Percentiles rank a stretch among this genome's conserved stretches.
phyloP scores from a whole-genome alignment of 1,284 basidiomycete genomes.

The Leccinum variabile region DNA sequence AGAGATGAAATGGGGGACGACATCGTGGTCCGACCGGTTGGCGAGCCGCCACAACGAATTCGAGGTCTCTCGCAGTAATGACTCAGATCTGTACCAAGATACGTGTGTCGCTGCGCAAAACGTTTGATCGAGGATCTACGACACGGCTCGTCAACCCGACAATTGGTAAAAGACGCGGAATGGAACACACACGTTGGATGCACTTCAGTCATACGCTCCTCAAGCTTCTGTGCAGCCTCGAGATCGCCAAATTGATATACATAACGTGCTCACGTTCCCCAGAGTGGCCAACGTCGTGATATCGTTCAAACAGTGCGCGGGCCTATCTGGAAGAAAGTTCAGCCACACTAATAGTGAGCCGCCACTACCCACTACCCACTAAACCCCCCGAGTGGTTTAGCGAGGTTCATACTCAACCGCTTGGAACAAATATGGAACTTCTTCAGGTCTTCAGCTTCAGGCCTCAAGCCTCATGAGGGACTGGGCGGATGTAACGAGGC shows the following conservation, averaged over 20 bases:
- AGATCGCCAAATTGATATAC: slow-evolving; percentile 95
- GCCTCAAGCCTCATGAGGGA: too few species aligned
- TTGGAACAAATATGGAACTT: too few species aligned
- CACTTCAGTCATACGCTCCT: slow-evolving; percentile 83
- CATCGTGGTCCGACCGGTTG: slow-evolving; percentile 30
- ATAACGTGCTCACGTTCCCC: slow-evolving; percentile 95
- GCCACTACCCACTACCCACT: too few species aligned
- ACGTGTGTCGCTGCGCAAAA: slow-evolving; percentile 87
- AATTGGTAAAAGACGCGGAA: neutral
- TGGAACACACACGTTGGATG: slow-evolving; percentile 64
- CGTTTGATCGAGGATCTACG: slow-evolving; percentile 87
- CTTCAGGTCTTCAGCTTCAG: too few species aligned
- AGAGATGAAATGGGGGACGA: slow-evolving; percentile 34
- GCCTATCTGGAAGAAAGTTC: slow-evolving; percentile 62
- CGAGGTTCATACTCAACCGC: too few species aligned
- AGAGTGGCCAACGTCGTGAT: slow-evolving; percentile 77
- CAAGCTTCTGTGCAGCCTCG: slow-evolving; percentile 86
- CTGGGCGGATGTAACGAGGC: too few species aligned
- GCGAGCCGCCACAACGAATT: slow-evolving; percentile 58
- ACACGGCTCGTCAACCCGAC: neutral
- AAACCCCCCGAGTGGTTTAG: too few species aligned
- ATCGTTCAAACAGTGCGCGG: slow-evolving; percentile 89
- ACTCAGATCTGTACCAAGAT: slow-evolving; percentile 76
- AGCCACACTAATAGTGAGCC: neutral
- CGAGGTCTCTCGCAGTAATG: slow-evolving; percentile 87